Base-by-base conservation (phyloP, 331 rosid genomes). In the Erythrophleum ivorense region DNA sequence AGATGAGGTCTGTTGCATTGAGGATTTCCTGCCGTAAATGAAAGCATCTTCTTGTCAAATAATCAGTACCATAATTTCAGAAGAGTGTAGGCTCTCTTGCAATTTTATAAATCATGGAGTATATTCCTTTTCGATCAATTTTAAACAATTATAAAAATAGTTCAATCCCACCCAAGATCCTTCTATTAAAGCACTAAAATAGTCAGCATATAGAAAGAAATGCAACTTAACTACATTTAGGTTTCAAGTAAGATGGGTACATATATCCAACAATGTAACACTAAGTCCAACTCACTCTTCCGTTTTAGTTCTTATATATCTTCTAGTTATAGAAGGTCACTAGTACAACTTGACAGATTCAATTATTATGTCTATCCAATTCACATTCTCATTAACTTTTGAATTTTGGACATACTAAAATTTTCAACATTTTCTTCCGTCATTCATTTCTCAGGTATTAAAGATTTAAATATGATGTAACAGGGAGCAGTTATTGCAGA, bases 1-100 rank as follows among this genome's bases (percentile, higher is more conserved):
- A 41, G 97, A 86, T 6, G 95, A 86, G 71, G 89, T 89, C 38
- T 85, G 97, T 70, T 83, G 97, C 84, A 86, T 69, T 59, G 84
- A 84, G 40, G 88, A 71, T 66, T 85, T 73, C 78, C 87, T 80
- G 40, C 94, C 87, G 88, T 46, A 86, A 76, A 53, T 68, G 78
- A 65, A 85, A 84, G 10, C 55, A 78, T 50, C 81, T 78, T 81
- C 69, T 78, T 57, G 86, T 85, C 76, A 85, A 67, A 74, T n/a
- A 78, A 70, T 75, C 41, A 71, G 19, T 18, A 50, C 43, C 62
- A 70, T 54, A 76, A 77, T 34, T 52, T 67, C 13, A 49, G 46
- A 71, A 72, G 19, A 9, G 49, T 9, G 2, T 43, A n/a, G 43
- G 54, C 65, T 62, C 29, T 62, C 29, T 57, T 3, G 24, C 60